These are phyloP conservation scores for Lipomyces mesembrius DNA, from an alignment of 805 yeast species.

Conservation along the genomic window DNA sequence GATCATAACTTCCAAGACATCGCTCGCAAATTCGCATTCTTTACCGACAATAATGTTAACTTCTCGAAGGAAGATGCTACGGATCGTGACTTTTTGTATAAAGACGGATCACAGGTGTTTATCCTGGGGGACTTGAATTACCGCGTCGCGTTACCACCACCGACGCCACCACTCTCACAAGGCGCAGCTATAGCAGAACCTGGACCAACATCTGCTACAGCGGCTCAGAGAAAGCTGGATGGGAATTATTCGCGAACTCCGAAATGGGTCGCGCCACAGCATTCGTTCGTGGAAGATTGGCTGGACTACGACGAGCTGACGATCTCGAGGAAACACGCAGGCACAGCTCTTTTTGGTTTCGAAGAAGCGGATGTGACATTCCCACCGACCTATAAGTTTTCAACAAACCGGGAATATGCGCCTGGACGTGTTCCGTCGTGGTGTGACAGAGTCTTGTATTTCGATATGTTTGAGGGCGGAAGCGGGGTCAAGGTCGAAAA, in stretches of 20 bases:
- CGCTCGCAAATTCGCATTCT: conserved; percentile 60
- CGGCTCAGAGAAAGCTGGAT: background rate
- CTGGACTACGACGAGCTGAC: conserved; percentile 57
- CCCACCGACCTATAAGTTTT: conserved; percentile 80
- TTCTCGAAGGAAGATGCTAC: conserved; percentile 9
- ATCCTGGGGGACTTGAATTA: conserved; percentile 87
- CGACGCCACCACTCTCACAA: background rate
- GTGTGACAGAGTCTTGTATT: conserved; percentile 83
- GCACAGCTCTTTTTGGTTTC: conserved; percentile 63
- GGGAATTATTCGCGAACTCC: background rate
- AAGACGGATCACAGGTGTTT: conserved; percentile 63
- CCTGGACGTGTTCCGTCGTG: conserved; percentile 75
- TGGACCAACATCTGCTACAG: background rate
- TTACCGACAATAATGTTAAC: conserved; percentile 41
- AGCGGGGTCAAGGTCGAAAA: conserved; percentile 43
- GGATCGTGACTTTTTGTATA: conserved; percentile 57
- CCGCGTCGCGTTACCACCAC: conserved; percentile 48
- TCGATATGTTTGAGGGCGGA: conserved; percentile 48
- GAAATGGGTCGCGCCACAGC: conserved; percentile 24
- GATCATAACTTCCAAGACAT: conserved; percentile 58
- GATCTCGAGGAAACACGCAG: conserved; percentile 47
- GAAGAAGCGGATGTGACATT: conserved; percentile 68
- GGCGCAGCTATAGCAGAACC: conserved; percentile 4
- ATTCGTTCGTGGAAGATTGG: conserved; percentile 41
- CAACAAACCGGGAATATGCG: conserved; percentile 54